Conservation (phyloP, 768 basidiomycete genomes). For the Pleurotus tuoliensis region DNA sequence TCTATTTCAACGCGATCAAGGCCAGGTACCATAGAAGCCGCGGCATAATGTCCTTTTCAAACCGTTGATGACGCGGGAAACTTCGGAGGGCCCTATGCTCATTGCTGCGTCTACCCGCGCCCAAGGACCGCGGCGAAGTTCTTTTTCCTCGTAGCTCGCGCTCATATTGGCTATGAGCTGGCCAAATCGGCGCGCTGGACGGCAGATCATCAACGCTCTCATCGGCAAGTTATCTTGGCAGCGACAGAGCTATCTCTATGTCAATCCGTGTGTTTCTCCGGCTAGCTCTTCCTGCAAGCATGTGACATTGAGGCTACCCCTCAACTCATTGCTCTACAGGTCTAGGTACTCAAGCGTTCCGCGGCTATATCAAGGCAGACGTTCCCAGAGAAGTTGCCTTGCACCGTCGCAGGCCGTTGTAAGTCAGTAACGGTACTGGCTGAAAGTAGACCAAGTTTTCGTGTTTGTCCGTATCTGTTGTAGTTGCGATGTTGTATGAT, state of each 20-base stretch:
- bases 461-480: no score
- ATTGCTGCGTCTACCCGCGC: not conserved
- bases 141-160: not conserved
- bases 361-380: not conserved
- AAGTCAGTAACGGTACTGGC: no score
- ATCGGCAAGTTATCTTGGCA: no score
- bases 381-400: not conserved
- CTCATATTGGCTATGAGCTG: not conserved
- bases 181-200: not conserved
- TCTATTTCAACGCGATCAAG: no score
- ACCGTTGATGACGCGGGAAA: not conserved
- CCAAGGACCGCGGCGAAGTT: not conserved
- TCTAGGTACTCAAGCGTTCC: not conserved
- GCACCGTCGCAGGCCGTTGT: not conserved
- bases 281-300: not conserved
- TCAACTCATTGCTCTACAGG: constrained; percentile 2
- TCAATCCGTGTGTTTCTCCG: constrained; percentile 1
- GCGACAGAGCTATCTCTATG: not conserved
- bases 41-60: not conserved
- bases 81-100: not conserved
- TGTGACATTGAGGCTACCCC: not conserved
- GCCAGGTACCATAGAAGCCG: no score
- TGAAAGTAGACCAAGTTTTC: no score
- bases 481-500: no score
- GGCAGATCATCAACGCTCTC: no score